Conservation (phyloP, 139 green algal species). For the Trebouxia sp. region DNA sequence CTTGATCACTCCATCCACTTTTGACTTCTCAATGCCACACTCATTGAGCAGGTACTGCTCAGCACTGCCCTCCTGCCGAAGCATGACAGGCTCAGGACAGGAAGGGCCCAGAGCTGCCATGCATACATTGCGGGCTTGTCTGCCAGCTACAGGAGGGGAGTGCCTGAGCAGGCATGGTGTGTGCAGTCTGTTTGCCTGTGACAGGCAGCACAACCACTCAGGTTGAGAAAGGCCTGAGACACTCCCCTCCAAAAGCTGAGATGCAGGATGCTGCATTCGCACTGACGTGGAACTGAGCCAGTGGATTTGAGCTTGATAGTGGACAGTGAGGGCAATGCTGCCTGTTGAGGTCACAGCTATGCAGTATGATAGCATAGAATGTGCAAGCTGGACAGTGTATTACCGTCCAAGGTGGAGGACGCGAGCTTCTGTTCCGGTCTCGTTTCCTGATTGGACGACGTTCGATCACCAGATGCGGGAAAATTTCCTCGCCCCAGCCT, state of each 20-base stretch:
- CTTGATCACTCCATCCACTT: slow-evolving; percentile 49
- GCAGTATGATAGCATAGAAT: no score
- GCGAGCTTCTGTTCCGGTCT: slow-evolving; percentile 18
- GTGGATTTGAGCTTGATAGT: no score
- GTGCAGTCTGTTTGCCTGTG: slow-evolving; percentile 14
- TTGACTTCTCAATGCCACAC: slow-evolving; percentile 46
- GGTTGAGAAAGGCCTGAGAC: background rate
- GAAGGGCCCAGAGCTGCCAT: slow-evolving; percentile 10
- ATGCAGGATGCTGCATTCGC: background rate
- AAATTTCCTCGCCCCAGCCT: slow-evolving; percentile 66
- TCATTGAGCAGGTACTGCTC: slow-evolving; percentile 52
- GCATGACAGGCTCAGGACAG: slow-evolving; percentile 19
- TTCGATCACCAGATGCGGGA: slow-evolving; percentile 55
- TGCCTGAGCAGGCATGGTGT: slow-evolving; percentile 17
- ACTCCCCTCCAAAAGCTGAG: slow-evolving; percentile 11
- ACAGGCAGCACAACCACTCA: slow-evolving; percentile 14
- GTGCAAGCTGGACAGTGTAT: background rate
- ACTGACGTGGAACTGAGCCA: no score
- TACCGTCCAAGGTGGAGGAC: slow-evolving; percentile 37
- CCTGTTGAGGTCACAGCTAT: no score
- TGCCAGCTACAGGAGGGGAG: slow-evolving; percentile 10
- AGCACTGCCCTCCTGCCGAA: slow-evolving; percentile 49
- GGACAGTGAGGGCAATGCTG: no score
- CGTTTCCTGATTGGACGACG: slow-evolving; percentile 32
- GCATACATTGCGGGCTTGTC: background rate